Percentiles rank a stretch among this genome's conserved stretches.
Evolutionary conservation across 2,329 filamentous ascomycete species (phyloP).

Genomic region (Dothidotthia symphoricarpi): DNA sequence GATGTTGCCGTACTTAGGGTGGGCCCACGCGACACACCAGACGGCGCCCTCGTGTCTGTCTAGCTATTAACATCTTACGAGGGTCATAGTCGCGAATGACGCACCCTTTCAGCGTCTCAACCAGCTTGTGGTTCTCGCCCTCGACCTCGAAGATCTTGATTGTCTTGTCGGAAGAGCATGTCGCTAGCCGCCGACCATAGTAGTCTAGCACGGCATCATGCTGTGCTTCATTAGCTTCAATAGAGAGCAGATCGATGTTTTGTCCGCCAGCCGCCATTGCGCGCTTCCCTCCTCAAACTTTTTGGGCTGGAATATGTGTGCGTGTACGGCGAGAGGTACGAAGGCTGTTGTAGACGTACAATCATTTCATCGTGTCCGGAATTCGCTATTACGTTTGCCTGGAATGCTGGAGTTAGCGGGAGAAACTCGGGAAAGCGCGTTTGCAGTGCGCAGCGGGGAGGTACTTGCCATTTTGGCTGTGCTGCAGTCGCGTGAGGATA

Average conservation of each 20-base stretch:
- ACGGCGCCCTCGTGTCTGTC: constrained; percentile 93
- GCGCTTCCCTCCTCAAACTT: constrained; percentile 3
- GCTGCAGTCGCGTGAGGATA: constrained; percentile 2
- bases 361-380: constrained; percentile 99
- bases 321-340: background rate
- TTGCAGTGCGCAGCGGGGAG: constrained; percentile 6
- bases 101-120: constrained; percentile 93
- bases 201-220: constrained; percentile 99
- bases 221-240: constrained; percentile 51
- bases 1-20: constrained; percentile 98
- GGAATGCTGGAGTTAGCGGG: constrained; percentile 31
- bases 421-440: constrained; percentile 24
- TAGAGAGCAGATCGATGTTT: constrained; percentile 28
- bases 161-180: constrained; percentile 95
- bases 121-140: constrained; percentile 81
- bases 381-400: constrained; percentile 79
- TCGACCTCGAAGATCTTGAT: constrained; percentile 99
- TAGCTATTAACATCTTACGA: constrained; percentile 13
- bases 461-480: constrained; percentile 28
- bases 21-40: constrained; percentile 94
- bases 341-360: constrained; percentile 60
- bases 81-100: constrained; percentile 19
- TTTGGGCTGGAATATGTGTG: background rate
- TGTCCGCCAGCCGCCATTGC: constrained; percentile 15
- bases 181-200: constrained; percentile 93